Evolutionary conservation across 208 protist species (phyloP), one percentile per base, ranked within the genome.

Genomic region (Wallacemonas rigidus): DNA sequence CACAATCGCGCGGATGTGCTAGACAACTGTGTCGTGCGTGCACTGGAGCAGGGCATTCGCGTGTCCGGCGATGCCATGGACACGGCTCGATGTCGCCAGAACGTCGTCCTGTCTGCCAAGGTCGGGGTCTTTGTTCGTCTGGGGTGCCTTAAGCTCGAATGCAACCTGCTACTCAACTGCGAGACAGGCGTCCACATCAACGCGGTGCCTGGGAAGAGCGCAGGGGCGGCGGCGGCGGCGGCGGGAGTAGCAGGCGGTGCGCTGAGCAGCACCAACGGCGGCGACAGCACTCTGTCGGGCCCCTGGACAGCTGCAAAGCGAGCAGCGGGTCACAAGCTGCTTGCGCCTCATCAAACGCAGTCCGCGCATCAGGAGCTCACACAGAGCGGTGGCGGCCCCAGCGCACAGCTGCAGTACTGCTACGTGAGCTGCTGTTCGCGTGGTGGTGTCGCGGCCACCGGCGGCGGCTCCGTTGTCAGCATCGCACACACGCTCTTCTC

Each of bases 121-220:
- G 40, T 69, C 3, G 60, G 50, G 36, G 4, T 69, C 7, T 61
- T 58, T 41, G 11, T 61, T 2, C 35, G 50, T 41, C 47, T 51
- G 1, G 75, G 69, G 2, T 17, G 73, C 57, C 57, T 79, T 3
- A 58, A 54, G 39, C 36, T 71, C 39, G 48, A 68, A 54, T 65
- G 36, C 53, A 75, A 74, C 47, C 8, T 80, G 38, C n/a, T 80
- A 4, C 41, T 80, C 39, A 80, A 80, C 65, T 80, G 76, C 56
- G 57, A 67, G 17, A 45, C 68, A 40, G 76, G 76, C 17, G 14
- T 79, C 35, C 50, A 58, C 11, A 45, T 72, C 5, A 51, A 47
- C 73, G 57, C 69, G 36, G 54, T 44, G 61, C 36, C 63, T 0
- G 64, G 58, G n/a, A 58, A 67, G 6, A 11, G 11, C 9, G 56